Conservation (phyloP, 2,329 filamentous ascomycete genomes). For the Myriosclerotinia scirpicola region DNA sequence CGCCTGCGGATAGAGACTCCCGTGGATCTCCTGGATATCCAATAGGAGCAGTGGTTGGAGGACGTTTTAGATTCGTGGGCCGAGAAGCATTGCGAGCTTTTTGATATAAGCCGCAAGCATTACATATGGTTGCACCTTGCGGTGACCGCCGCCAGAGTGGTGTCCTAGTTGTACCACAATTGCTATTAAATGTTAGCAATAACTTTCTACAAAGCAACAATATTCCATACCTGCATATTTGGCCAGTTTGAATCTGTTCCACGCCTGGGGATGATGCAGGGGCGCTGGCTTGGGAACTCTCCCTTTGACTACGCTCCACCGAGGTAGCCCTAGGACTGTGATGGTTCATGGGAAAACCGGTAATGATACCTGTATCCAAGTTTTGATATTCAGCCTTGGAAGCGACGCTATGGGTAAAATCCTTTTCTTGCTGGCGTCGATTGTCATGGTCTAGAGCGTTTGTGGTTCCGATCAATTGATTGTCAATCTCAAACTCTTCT, state of each 20-base stretch:
- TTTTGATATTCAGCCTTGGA: slow-evolving; percentile 28
- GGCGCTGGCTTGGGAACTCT: slow-evolving; percentile 25
- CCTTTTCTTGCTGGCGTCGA: slow-evolving; percentile 23
- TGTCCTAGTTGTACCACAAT: slow-evolving; percentile 91
- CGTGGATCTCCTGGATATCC: slow-evolving; percentile 36
- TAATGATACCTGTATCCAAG: slow-evolving; percentile 28
- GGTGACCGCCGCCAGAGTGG: slow-evolving; percentile 94
- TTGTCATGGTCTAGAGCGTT: slow-evolving; percentile 26
- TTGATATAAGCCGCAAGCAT: slow-evolving; percentile 91
- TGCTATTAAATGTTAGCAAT: slow-evolving; percentile 57
- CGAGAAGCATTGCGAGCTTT: slow-evolving; percentile 91
- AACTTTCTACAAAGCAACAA: neutral
- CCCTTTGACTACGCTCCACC: slow-evolving; percentile 30
- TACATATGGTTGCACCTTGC: slow-evolving; percentile 92
- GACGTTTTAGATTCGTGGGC: slow-evolving; percentile 85
- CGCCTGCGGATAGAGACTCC: slow-evolving; percentile 39
- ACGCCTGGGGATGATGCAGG: slow-evolving; percentile 18
- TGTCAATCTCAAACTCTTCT: slow-evolving; percentile 35
- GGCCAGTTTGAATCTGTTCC: slow-evolving; percentile 50
- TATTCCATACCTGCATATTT: slow-evolving; percentile 67
- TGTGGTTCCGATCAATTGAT: slow-evolving; percentile 33
- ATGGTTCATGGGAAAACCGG: slow-evolving; percentile 25
- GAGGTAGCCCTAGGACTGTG: slow-evolving; percentile 30
- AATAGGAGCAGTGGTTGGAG: slow-evolving; percentile 49
- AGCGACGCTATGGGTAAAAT: slow-evolving; percentile 26